Conservation (phyloP, 2,329 filamentous ascomycete genomes). For the Eurotiales sp. region DNA sequence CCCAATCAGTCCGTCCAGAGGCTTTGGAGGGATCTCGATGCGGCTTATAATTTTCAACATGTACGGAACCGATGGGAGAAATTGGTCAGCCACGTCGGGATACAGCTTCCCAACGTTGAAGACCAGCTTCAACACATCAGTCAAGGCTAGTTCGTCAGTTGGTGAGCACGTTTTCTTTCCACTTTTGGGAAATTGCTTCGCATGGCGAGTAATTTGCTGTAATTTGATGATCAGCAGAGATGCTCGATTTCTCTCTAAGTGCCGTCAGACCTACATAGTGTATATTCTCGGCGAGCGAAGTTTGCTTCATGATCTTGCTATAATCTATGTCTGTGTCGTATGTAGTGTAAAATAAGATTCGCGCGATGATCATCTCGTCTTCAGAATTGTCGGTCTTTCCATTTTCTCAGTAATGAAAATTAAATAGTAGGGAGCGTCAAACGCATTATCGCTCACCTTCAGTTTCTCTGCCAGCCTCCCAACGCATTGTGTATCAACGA, state of each 20-base stretch:
- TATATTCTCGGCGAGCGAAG: constrained; percentile 65
- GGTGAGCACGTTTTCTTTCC: constrained; percentile 31
- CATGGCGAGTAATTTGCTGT: constrained; percentile 67
- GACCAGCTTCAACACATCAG: constrained; percentile 79
- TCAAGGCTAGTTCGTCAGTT: constrained; percentile 73
- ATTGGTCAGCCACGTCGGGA: constrained; percentile 57
- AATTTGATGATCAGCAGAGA: constrained; percentile 18
- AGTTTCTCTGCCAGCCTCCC: constrained; percentile 66
- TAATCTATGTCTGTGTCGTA: constrained; percentile 71
- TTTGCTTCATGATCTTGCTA: constrained; percentile 59
- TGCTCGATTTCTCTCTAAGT: too few species aligned
- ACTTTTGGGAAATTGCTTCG: constrained; percentile 50
- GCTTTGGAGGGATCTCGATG: constrained; percentile 58
- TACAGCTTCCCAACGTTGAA: constrained; percentile 84
- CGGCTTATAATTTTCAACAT: constrained; percentile 67
- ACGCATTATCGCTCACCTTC: constrained; percentile 49
- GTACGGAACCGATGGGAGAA: constrained; percentile 64
- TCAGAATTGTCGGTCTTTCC: constrained; percentile 64
- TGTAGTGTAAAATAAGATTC: constrained; percentile 75
- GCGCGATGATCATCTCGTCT: constrained; percentile 79
- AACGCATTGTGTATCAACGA: constrained; percentile 67
- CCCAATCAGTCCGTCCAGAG: constrained; percentile 68
- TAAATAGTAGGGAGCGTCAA: too few species aligned
- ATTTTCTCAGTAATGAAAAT: constrained; percentile 13
- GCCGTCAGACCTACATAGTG: constrained; percentile 41